Evolutionary conservation across 2,329 filamentous ascomycete genomes (phyloP), one percentile per base, ranked within the genome.

Genomic region (Tolypocladium amazonense): DNA sequence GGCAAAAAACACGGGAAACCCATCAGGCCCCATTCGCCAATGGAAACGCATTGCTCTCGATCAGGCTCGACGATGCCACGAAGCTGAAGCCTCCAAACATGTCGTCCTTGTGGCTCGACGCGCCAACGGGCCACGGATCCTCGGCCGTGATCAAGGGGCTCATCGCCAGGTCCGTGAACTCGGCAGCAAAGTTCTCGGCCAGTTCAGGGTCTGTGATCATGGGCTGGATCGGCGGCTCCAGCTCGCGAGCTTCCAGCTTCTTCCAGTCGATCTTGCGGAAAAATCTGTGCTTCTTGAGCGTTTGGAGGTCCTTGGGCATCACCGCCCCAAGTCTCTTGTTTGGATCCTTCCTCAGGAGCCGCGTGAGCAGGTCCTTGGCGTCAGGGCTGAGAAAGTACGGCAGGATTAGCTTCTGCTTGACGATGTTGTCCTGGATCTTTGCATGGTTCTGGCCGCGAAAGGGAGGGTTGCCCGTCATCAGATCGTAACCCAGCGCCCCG

Each of bases 221-320:
- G 20, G 94, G 94, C 70, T 89, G 85, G 67, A 99, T 97, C 0
- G 94, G 94, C 1, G 94, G 89, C 66, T 90, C 88, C 55, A 96
- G 66, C 73, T 97, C 90, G 41, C 93, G 84, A 35, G 84, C 85
- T 63, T 89, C 91, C 18, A 99, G 82, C 67, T 87, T 88, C 75
- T 86, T 88, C 94, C 94, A 99, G 76, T 99, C 88, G 69, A 99
- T 95, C 77, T 91, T 94, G 70, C 90, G 86, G 83, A 99, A 99
- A 80, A 99, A 99, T 12, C 94, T 86, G 71, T 99, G 94, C 63
- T 87, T 87, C 80, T 96, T 96, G 76, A 99, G 89, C 0, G 81
- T 87, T 59, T 84, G 80, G 56, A 99, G 77, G 65, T 99, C 94
- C 75, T 92, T 93, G 52, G 89, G 88, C 86, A 95, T 96, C 71